A percentile compares a stretch with the other conserved stretches of the same genome.
These are phyloP conservation scores for Caloboletus inedulis DNA, from an alignment of 1,284 basidiomycete species.

Conservation along the genomic window DNA sequence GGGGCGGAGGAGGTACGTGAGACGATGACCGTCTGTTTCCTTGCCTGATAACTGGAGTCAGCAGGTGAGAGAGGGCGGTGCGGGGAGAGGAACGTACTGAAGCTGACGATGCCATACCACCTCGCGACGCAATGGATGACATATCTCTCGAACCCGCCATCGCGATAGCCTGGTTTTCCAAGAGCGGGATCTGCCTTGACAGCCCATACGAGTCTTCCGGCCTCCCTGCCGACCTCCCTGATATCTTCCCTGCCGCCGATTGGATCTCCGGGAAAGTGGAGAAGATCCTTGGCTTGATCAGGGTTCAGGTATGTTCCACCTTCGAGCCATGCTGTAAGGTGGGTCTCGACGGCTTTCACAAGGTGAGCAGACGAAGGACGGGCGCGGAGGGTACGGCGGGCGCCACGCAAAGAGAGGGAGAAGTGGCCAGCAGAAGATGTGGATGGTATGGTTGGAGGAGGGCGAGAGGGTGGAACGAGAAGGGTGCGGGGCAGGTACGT, in stretches of 20 bases:
- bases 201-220: slow-evolving; percentile 67
- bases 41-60: slow-evolving; percentile 50
- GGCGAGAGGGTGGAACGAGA: slow-evolving; percentile 44
- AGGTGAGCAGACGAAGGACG: slow-evolving; percentile 59
- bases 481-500: slow-evolving; percentile 59
- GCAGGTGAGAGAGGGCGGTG: not conserved
- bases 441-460: slow-evolving; percentile 43
- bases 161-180: slow-evolving; percentile 21
- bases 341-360: slow-evolving; percentile 63
- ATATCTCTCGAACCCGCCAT: slow-evolving; percentile 71
- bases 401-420: slow-evolving; percentile 70
- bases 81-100: slow-evolving; percentile 58
- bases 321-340: slow-evolving; percentile 60
- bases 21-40: slow-evolving; percentile 55
- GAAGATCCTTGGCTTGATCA: slow-evolving; percentile 34
- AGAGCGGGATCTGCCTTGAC: slow-evolving; percentile 30
- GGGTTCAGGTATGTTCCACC: slow-evolving; percentile 57
- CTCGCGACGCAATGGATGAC: slow-evolving; percentile 78
- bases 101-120: slow-evolving; percentile 74
- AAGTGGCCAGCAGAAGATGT: slow-evolving; percentile 72
- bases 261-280: slow-evolving; percentile 40
- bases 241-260: slow-evolving; percentile 55
- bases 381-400: slow-evolving; percentile 61
- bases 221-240: slow-evolving; percentile 60
- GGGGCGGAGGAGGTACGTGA: slow-evolving; percentile 76